phyloP scores from a whole-genome alignment of 1,139 yeast species.

The Eremothecium cymbalariae region DNA sequence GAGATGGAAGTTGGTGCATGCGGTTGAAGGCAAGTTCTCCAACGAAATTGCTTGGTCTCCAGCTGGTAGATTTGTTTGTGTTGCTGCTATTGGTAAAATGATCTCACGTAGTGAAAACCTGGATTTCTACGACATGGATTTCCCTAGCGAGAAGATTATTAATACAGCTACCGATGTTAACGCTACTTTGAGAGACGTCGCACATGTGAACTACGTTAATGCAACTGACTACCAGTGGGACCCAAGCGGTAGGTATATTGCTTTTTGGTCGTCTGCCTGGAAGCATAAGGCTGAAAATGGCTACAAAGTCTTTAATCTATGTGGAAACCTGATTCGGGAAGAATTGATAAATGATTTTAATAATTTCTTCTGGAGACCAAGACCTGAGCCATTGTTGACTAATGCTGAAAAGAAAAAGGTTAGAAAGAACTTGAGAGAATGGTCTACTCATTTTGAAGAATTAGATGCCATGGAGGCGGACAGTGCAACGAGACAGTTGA shows the following conservation, averaged over 20 bases:
- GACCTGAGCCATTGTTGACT: conserved; percentile 73
- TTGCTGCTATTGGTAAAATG: conserved; percentile 51
- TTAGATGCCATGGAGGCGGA: conserved; percentile 95
- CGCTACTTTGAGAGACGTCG: conserved; percentile 57
- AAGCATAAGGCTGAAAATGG: conserved; percentile 84
- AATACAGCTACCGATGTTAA: conserved; percentile 32
- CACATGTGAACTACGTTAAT: conserved; percentile 60
- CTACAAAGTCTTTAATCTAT: conserved; percentile 75
- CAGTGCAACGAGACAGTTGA: conserved; percentile 84
- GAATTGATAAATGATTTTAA: conserved; percentile 77
- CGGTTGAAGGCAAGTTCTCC: conserved; percentile 53
- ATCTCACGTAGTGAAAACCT: conserved; percentile 49
- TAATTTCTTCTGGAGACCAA: conserved; percentile 94
- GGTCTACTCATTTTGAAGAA: conserved; percentile 90
- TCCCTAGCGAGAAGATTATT: conserved; percentile 52
- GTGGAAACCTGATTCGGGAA: conserved; percentile 69
- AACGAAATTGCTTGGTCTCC: conserved; percentile 88
- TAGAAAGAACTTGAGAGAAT: conserved; percentile 80
- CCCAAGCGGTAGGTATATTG: conserved; percentile 85
- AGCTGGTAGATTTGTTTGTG: conserved; percentile 78
- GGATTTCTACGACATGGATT: conserved; percentile 82
- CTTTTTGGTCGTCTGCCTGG: conserved; percentile 85
- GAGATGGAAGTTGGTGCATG: conserved; percentile 52
- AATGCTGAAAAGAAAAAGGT: conserved; percentile 78
- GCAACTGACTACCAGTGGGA: conserved; percentile 90